These are phyloP conservation scores for Umbelopsis sp. DNA, from an alignment of 192 early-diverging fungal species.

Conservation along the genomic window DNA sequence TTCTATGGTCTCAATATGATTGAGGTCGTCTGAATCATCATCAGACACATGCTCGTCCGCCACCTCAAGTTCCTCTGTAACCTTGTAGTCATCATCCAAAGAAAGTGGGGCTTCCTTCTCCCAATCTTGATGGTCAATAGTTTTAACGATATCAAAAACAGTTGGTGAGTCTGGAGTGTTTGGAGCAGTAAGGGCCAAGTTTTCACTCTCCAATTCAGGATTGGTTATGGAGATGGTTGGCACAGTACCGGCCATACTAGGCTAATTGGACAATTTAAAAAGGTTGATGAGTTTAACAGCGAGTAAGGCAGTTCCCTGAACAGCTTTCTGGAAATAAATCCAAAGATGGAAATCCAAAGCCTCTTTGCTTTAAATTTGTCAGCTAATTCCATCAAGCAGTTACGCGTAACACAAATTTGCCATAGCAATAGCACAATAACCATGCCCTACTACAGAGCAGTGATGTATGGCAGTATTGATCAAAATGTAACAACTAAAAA, in stretches of 20 bases:
- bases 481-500: not conserved
- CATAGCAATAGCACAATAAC: no score
- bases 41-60: not conserved
- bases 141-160: conserved; percentile 39
- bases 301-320: no score
- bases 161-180: conserved; percentile 34
- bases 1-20: conserved; percentile 4
- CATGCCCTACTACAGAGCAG: no score
- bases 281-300: not conserved
- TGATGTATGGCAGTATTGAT: not conserved
- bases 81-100: conserved; percentile 2
- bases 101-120: conserved; percentile 8
- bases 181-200: conserved; percentile 25
- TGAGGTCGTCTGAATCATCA: conserved; percentile 4
- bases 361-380: no score
- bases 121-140: conserved; percentile 28
- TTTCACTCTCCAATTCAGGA: conserved; percentile 40
- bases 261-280: not conserved
- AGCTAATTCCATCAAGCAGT: no score
- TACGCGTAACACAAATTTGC: no score
- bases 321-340: no score
- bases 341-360: no score
- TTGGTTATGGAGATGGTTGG: conserved; percentile 40
- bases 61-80: not conserved
- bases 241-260: conserved; percentile 20